phyloP scores from a whole-genome alignment of 2,329 filamentous ascomycete genomes.

The Penicillium brasilianum region DNA sequence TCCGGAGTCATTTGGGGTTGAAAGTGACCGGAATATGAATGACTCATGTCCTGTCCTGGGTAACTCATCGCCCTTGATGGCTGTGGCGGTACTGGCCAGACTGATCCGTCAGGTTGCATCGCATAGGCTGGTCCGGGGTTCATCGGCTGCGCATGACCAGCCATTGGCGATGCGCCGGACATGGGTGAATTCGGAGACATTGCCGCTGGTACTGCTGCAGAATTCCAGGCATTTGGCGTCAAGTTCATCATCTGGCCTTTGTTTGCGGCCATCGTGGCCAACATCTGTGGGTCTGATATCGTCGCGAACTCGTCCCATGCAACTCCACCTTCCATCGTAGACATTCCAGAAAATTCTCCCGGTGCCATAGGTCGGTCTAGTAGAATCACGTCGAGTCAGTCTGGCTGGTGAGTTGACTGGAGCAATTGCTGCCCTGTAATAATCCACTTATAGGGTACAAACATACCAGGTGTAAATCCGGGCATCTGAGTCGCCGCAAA shows the following conservation, averaged over 20 bases:
- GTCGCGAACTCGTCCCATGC: constrained; percentile 47
- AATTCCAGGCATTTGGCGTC: constrained; percentile 39
- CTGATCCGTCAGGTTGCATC: constrained; percentile 44
- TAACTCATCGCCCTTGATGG: constrained; percentile 43
- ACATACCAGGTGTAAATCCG: constrained; percentile 44
- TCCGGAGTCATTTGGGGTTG: constrained; percentile 38
- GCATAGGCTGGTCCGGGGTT: constrained; percentile 36
- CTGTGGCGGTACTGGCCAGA: constrained; percentile 41
- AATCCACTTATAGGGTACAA: neutral
- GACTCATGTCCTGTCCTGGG: constrained; percentile 39
- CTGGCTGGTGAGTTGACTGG: neutral
- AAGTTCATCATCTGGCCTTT: constrained; percentile 43
- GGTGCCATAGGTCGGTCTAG: constrained; percentile 38
- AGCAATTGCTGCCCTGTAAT: neutral
- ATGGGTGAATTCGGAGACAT: constrained; percentile 37
- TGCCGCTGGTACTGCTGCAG: constrained; percentile 34
- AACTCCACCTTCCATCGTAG: constrained; percentile 41
- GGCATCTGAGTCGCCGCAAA: constrained; percentile 42
- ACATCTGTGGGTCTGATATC: constrained; percentile 42
- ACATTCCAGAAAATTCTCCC: constrained; percentile 37
- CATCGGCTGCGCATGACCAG: constrained; percentile 40
- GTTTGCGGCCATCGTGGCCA: constrained; percentile 39
- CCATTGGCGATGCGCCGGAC: constrained; percentile 37
- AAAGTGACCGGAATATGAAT: constrained; percentile 38
- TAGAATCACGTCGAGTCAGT: neutral